These are phyloP conservation scores for Rhodocollybia butyracea DNA, from an alignment of 768 basidiomycete species.

Conservation along the genomic window DNA sequence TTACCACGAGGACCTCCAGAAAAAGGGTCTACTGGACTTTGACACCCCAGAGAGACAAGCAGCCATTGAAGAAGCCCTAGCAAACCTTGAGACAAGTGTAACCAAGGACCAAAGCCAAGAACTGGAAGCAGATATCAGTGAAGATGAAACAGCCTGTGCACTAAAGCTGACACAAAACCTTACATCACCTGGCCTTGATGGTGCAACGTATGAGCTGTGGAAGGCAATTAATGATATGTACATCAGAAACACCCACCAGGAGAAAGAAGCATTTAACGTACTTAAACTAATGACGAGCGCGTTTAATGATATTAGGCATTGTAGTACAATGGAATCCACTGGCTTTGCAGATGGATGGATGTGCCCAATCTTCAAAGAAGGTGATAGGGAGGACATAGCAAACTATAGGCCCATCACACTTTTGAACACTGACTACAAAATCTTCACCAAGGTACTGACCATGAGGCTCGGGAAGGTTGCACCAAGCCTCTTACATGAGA, in stretches of 20 bases:
- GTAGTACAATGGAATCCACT: neutral
- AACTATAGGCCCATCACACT: slow-evolving; percentile 21
- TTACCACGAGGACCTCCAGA: slow-evolving; percentile 27
- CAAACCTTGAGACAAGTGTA: neutral
- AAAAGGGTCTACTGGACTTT: neutral
- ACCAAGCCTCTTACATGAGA: slow-evolving; percentile 11
- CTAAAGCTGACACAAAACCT: slow-evolving; percentile 3
- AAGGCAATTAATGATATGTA: neutral
- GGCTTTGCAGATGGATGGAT: slow-evolving; percentile 19
- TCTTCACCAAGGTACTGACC: slow-evolving; percentile 21
- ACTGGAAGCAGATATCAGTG: neutral
- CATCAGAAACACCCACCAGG: neutral
- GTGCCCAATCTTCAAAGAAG: slow-evolving; percentile 28
- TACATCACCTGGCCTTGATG: slow-evolving; percentile 6
- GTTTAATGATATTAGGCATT: slow-evolving; percentile 13
- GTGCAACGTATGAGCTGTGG: slow-evolving; percentile 15
- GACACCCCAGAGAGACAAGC: neutral
- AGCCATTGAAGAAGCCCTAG: neutral
- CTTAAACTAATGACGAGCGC: neutral
- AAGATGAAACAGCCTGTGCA: neutral
- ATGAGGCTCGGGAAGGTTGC: slow-evolving; percentile 13
- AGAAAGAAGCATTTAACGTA: slow-evolving; percentile 2
- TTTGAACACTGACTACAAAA: slow-evolving; percentile 30
- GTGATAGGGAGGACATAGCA: slow-evolving; percentile 12
- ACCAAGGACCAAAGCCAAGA: neutral